phyloP scores from a whole-genome alignment of 257 asterid genomes.

The Scutellaria galericulata region DNA sequence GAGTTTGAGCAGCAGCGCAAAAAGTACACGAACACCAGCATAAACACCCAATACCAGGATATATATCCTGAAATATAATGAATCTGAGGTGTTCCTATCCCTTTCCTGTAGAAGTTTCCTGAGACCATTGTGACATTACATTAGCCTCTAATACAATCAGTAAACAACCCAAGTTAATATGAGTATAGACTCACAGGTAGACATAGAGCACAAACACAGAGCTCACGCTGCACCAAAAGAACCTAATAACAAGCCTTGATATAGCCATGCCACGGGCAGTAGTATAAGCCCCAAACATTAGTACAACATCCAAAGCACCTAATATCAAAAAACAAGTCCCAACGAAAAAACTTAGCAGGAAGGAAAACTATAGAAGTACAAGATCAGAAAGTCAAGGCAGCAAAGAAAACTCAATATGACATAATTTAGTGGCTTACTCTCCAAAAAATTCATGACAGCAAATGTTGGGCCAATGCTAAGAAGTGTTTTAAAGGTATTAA shows the following conservation, averaged over 20 bases:
- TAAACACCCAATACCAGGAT: slow-evolving; percentile 86
- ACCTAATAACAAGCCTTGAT: slow-evolving; percentile 89
- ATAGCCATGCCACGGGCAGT: slow-evolving; percentile 97
- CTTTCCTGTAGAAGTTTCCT: slow-evolving; percentile 84
- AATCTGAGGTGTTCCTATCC: slow-evolving; percentile 52
- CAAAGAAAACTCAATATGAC: slow-evolving; percentile 25
- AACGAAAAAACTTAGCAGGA: slow-evolving; percentile 34
- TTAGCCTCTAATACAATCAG: slow-evolving; percentile 39
- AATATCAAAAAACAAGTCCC: slow-evolving; percentile 33
- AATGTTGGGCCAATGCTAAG: slow-evolving; percentile 92
- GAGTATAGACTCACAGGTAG: slow-evolving; percentile 69
- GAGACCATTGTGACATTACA: slow-evolving; percentile 38
- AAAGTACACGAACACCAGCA: slow-evolving; percentile 77
- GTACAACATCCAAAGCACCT: slow-evolving; percentile 87
- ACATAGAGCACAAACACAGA: slow-evolving; percentile 71
- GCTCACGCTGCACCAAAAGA: slow-evolving; percentile 85
- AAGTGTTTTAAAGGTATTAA: slow-evolving; percentile 65
- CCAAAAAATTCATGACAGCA: slow-evolving; percentile 84
- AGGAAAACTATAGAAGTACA: slow-evolving; percentile 17
- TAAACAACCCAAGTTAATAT: slow-evolving; percentile 11
- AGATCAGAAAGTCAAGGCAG: slow-evolving; percentile 23
- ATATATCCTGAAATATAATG: slow-evolving; percentile 91
- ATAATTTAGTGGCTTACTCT: slow-evolving; percentile 64
- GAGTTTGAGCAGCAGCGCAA: slow-evolving; percentile 76
- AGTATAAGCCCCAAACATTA: slow-evolving; percentile 95